A percentile compares a stretch with the other conserved stretches of the same genome.
Evolutionary conservation across 2,329 filamentous ascomycete species (phyloP).

Genomic region (Fusarium begoniae): DNA sequence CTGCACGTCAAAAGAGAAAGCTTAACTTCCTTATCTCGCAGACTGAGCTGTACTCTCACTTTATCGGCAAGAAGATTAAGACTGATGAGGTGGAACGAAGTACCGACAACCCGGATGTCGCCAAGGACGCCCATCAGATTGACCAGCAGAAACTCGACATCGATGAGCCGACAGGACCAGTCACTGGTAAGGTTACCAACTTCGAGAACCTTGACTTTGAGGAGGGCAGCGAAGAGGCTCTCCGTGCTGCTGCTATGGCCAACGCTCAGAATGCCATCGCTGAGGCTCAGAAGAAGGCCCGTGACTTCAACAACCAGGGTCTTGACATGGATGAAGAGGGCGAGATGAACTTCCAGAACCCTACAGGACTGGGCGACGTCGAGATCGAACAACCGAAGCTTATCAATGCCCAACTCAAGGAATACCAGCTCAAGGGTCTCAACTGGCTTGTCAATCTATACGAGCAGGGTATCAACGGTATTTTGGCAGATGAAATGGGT

Average conservation of each 20-base stretch:
- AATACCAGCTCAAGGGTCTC: constrained; percentile 98
- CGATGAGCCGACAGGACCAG: constrained; percentile 61
- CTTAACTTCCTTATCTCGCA: constrained; percentile 99
- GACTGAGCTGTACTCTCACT: constrained; percentile 98
- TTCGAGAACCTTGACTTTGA: constrained; percentile 97
- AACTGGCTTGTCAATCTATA: constrained; percentile 99
- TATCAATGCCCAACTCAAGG: constrained; percentile 92
- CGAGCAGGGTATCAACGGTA: constrained; percentile 99
- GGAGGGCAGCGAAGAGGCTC: constrained; percentile 85
- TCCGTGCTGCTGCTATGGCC: constrained; percentile 87
- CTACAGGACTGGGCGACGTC: constrained; percentile 91
- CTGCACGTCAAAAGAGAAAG: constrained; percentile 96
- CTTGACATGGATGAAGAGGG: constrained; percentile 84
- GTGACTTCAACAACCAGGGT: constrained; percentile 86
- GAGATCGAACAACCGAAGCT: constrained; percentile 95
- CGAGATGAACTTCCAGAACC: constrained; percentile 99
- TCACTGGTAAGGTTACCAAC: constrained; percentile 81
- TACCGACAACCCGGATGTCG: constrained; percentile 81
- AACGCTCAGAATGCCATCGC: constrained; percentile 97
- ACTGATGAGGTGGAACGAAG: constrained; percentile 93
- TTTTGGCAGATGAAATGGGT: constrained; percentile 99
- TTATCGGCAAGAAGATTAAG: constrained; percentile 99
- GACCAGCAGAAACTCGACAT: constrained; percentile 58
- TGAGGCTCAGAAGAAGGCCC: constrained; percentile 90
- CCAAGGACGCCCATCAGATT: constrained; percentile 57